phyloP scores from a whole-genome alignment of 139 green algal genomes.

The Astrephomene gubernaculifera region DNA sequence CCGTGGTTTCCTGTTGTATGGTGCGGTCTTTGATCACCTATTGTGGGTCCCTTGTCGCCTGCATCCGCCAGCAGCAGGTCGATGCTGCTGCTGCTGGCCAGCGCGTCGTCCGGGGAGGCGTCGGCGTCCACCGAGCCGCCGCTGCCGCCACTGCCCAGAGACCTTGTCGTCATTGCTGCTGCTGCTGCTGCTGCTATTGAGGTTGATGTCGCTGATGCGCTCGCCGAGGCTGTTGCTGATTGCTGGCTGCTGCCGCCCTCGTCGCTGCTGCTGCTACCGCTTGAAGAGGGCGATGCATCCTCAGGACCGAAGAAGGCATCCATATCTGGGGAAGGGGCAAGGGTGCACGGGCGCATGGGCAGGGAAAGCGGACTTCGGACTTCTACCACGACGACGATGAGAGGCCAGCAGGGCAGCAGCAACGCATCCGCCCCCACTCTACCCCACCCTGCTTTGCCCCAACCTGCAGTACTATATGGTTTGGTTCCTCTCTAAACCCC shows the following conservation, averaged over 20 bases:
- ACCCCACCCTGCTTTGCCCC: not conserved
- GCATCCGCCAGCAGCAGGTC: slow-evolving; percentile 5
- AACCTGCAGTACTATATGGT: too few relatives aligned
- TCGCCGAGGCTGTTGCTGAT: too few relatives aligned
- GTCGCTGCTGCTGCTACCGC: too few relatives aligned
- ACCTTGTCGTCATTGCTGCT: too few relatives aligned
- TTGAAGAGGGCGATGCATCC: not conserved
- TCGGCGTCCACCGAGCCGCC: not conserved
- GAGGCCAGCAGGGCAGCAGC: too few relatives aligned
- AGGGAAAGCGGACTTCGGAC: not conserved
- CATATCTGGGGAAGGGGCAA: slow-evolving; percentile 14
- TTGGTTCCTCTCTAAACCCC: not conserved
- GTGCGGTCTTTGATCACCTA: too few relatives aligned
- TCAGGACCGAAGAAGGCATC: slow-evolving; percentile 2
- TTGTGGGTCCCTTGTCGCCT: not conserved
- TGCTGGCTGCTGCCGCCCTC: too few relatives aligned
- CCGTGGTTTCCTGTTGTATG: too few relatives aligned
- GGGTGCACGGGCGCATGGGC: not conserved
- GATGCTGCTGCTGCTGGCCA: not conserved
- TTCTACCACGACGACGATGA: not conserved
- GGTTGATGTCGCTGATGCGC: too few relatives aligned
- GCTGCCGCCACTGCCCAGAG: not conserved
- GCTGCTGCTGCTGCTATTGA: slow-evolving; percentile 11
- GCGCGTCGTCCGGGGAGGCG: not conserved
- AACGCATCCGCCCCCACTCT: not conserved